phyloP scores from a whole-genome alignment of 495 filamentous ascomycete genomes.

The Talaromyces ruber region DNA sequence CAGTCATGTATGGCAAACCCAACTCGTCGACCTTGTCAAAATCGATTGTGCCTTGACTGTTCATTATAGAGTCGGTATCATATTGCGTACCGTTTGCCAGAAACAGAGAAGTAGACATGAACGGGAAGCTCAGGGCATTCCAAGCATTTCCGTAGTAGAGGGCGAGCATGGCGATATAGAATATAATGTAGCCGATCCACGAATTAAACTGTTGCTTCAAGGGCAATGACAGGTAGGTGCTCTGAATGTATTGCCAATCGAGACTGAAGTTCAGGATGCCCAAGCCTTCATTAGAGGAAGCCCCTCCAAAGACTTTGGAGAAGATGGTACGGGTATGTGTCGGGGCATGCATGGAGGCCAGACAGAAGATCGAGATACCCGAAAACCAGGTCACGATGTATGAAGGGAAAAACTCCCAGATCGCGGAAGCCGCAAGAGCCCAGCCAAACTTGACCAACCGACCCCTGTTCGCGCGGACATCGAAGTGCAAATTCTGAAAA shows the following conservation, averaged over 20 bases:
- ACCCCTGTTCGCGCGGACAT: slow-evolving; percentile 5
- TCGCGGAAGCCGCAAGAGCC: slow-evolving; percentile 14
- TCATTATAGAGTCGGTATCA: slow-evolving; percentile 17
- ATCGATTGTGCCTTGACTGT: slow-evolving; percentile 21
- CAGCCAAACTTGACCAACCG: slow-evolving; percentile 12
- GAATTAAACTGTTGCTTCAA: slow-evolving; percentile 26
- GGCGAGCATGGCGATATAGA: slow-evolving; percentile 29
- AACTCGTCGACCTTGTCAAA: slow-evolving; percentile 15
- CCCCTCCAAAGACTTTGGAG: slow-evolving; percentile 47
- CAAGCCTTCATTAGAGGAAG: slow-evolving; percentile 36
- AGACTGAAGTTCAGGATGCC: slow-evolving; percentile 26
- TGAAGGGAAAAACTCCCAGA: slow-evolving; percentile 41
- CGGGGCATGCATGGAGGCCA: slow-evolving; percentile 16
- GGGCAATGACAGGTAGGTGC: slow-evolving; percentile 17
- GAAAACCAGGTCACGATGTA: slow-evolving; percentile 40
- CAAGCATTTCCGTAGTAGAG: slow-evolving; percentile 39
- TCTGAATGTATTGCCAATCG: slow-evolving; percentile 44
- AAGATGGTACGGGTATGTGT: slow-evolving; percentile 19
- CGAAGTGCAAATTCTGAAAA: slow-evolving; percentile 11
- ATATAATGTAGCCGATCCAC: slow-evolving; percentile 31
- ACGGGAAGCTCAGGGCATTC: slow-evolving; percentile 36
- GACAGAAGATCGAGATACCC: slow-evolving; percentile 42
- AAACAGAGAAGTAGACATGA: slow-evolving; percentile 32
- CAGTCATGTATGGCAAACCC: slow-evolving; percentile 18
- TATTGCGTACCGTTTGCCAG: slow-evolving; percentile 13